These are phyloP conservation scores for Clitopilus hobsonii DNA, from an alignment of 768 basidiomycete species.

Conservation along the genomic window DNA sequence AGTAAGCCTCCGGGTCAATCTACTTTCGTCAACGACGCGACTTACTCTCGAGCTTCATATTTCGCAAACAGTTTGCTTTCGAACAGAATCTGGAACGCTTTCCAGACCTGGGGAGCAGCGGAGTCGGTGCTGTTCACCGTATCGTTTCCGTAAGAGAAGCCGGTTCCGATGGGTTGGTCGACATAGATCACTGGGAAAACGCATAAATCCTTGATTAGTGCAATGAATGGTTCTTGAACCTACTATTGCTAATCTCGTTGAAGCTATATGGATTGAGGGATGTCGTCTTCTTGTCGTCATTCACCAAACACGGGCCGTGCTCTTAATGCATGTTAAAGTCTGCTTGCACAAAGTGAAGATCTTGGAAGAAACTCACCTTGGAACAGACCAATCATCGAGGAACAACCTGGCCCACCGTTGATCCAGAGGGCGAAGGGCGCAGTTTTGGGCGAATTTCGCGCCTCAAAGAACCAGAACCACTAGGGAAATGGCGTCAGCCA, in stretches of 20 bases:
- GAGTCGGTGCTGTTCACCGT: background rate
- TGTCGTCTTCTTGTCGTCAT: conserved; percentile 34
- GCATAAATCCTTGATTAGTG: background rate
- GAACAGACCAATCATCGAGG: no score
- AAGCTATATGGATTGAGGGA: conserved; percentile 32
- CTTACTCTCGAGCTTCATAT: background rate
- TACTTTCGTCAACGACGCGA: background rate
- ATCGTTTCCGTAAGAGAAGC: conserved; percentile 1
- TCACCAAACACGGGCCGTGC: conserved; percentile 48
- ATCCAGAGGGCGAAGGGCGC: conserved; percentile 68
- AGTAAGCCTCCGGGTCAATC: background rate
- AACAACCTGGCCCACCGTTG: no score
- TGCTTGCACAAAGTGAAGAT: no score
- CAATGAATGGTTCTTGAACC: conserved; percentile 7
- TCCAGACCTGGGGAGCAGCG: conserved; percentile 32
- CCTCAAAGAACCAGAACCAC: conserved; percentile 79
- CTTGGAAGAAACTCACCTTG: no score
- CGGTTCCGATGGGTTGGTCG: conserved; percentile 2
- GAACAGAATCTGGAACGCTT: no score
- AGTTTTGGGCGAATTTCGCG: conserved; percentile 51
- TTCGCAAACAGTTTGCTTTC: no score
- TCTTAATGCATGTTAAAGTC: no score
- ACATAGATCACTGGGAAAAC: conserved; percentile 23
- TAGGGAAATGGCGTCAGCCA: conserved; percentile 14
- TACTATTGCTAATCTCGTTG: conserved; percentile 52